phyloP scores from a whole-genome alignment of 805 yeast genomes.

The Debaryomyces tyrocola region DNA sequence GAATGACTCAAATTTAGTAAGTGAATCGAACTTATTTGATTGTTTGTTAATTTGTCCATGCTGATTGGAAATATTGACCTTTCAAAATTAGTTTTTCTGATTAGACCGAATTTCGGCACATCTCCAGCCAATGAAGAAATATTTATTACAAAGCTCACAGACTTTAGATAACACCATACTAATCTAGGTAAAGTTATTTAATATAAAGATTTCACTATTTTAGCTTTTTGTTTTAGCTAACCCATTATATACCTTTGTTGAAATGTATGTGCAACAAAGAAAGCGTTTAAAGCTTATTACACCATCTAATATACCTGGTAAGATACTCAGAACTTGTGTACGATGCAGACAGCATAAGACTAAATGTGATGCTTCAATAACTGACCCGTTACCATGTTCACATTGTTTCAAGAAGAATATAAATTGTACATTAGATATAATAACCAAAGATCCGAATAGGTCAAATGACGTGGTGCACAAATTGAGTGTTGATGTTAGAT shows the following conservation, averaged over 20 bases:
- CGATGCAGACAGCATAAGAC: conserved; percentile 68
- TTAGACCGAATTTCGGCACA: conserved; percentile 7
- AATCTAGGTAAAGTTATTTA: conserved; percentile 1
- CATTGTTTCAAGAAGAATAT: conserved; percentile 53
- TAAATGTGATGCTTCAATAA: conserved; percentile 56
- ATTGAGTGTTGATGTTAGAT: conserved; percentile 24
- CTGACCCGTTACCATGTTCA: conserved; percentile 57
- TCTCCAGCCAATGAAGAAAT: conserved; percentile 1
- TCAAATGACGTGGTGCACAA: conserved; percentile 24
- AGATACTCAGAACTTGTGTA: conserved; percentile 54
- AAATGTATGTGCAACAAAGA: conserved; percentile 15
- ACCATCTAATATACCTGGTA: conserved; percentile 9
- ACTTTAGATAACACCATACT: not conserved
- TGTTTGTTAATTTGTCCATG: conserved; percentile 6
- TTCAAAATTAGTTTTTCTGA: not conserved
- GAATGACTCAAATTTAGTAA: conserved; percentile 31
- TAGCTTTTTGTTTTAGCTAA: not conserved
- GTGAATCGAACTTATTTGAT: conserved; percentile 24
- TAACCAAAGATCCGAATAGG: conserved; percentile 50
- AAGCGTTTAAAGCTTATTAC: conserved; percentile 13
- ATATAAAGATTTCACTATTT: not conserved
- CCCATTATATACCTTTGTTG: not conserved
- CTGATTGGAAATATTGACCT: not conserved
- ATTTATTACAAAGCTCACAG: conserved; percentile 2
- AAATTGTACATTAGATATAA: conserved; percentile 55